Percentiles rank a stretch among this genome's conserved stretches.
Conservation (phyloP, 106 monocot species). For the Allium sativum region DNA sequence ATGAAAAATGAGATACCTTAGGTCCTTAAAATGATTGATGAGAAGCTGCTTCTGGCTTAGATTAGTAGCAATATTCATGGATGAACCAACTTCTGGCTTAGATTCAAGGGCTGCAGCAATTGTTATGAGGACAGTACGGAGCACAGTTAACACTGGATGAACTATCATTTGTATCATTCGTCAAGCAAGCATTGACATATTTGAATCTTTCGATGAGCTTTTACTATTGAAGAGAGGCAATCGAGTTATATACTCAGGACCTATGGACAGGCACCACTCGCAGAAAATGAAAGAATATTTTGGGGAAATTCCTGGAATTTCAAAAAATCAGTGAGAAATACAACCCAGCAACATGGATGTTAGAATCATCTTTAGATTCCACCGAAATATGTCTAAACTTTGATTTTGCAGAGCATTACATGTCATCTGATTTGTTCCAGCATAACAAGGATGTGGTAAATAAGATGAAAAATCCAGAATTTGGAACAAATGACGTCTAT, state of each 20-base stretch:
- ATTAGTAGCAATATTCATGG: no score
- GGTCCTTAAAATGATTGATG: no score
- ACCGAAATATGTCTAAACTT: constrained; percentile 29
- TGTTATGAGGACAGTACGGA: constrained; percentile 1
- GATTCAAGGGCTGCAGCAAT: constrained; percentile 3
- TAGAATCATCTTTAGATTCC: constrained; percentile 41
- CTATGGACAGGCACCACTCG: background rate
- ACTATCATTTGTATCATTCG: background rate
- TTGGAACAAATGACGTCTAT: constrained; percentile 21
- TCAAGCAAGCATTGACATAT: background rate
- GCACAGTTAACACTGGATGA: background rate
- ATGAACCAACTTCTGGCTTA: background rate
- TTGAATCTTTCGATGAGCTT: constrained; percentile 1
- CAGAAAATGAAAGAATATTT: constrained; percentile 3
- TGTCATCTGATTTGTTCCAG: constrained; percentile 22
- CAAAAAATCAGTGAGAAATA: constrained; percentile 41
- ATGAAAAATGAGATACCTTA: no score
- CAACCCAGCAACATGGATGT: constrained; percentile 74
- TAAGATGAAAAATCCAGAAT: constrained; percentile 25
- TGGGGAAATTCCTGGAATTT: constrained; percentile 35
- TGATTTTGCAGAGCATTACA: constrained; percentile 46
- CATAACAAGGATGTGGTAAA: constrained; percentile 33
- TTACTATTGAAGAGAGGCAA: background rate
- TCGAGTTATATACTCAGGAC: background rate
- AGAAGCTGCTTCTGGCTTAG: no score